These are phyloP conservation scores for Solanum tacnaense DNA, from an alignment of 257 asterid species.

Conservation along the genomic window DNA sequence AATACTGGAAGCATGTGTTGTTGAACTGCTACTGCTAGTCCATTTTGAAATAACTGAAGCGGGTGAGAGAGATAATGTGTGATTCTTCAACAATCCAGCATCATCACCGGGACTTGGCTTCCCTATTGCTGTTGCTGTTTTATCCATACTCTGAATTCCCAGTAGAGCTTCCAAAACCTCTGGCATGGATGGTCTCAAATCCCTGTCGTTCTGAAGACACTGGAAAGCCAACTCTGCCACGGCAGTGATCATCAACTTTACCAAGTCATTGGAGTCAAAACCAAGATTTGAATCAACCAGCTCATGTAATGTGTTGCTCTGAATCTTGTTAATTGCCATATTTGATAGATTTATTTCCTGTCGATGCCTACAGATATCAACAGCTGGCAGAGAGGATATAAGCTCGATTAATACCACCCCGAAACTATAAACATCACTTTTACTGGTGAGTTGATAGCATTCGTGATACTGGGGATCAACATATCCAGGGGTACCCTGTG, in stretches of 20 bases:
- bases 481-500: constrained; percentile 90
- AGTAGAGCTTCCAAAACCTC: constrained; percentile 39
- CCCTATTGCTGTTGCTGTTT: constrained; percentile 15
- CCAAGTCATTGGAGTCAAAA: constrained; percentile 22
- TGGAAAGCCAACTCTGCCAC: constrained; percentile 68
- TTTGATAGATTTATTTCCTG: constrained; percentile 62
- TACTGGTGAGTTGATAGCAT: constrained; percentile 67
- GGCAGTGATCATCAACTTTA: constrained; percentile 29
- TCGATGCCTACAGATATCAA: constrained; percentile 57
- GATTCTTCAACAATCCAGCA: constrained; percentile 13
- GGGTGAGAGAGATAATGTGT: constrained; percentile 8
- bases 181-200: constrained; percentile 68
- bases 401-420: constrained; percentile 84
- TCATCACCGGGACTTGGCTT: constrained; percentile 30
- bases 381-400: constrained; percentile 65
- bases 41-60: constrained; percentile 10
- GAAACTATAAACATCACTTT: constrained; percentile 73
- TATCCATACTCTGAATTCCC: constrained; percentile 28
- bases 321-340: constrained; percentile 74
- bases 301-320: constrained; percentile 41
- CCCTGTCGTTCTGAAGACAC: constrained; percentile 56
- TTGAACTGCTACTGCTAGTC: constrained; percentile 7
- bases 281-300: constrained; percentile 55
- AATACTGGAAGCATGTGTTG: background rate
- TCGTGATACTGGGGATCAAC: constrained; percentile 83